A percentile compares a stretch with the other conserved stretches of the same genome.
phyloP scores from a whole-genome alignment of 1,139 yeast species.

The Taiozyma onychis region DNA sequence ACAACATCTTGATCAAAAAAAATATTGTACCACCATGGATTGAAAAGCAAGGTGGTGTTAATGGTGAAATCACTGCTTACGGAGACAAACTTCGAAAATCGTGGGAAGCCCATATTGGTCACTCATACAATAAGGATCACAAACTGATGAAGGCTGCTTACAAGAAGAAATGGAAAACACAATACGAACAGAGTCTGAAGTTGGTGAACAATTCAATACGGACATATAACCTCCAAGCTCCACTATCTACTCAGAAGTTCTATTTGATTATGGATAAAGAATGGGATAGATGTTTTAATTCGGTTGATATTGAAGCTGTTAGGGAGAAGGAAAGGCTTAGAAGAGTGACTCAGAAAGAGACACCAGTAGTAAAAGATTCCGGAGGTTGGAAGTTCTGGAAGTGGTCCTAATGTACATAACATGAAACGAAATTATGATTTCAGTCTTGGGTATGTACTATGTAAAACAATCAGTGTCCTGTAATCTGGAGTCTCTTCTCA shows the following conservation, averaged over 20 bases:
- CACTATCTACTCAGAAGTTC: constrained; percentile 65
- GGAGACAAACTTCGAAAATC: constrained; percentile 37
- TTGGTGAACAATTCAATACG: constrained; percentile 56
- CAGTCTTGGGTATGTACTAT: too few species aligned
- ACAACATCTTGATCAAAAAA: constrained; percentile 67
- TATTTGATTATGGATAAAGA: constrained; percentile 54
- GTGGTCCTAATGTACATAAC: constrained; percentile 2
- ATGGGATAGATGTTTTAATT: constrained; percentile 32
- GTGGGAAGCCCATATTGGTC: constrained; percentile 30
- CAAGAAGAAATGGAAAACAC: constrained; percentile 6
- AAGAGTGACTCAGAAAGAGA: constrained; percentile 3
- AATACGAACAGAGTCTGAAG: constrained; percentile 31
- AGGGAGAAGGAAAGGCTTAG: background rate
- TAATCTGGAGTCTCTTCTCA: too few species aligned
- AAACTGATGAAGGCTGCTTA: constrained; percentile 15
- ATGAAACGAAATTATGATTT: too few species aligned
- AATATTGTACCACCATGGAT: constrained; percentile 88
- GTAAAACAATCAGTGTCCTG: too few species aligned
- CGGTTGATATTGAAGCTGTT: constrained; percentile 23
- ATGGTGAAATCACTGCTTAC: constrained; percentile 39
- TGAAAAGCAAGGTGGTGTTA: constrained; percentile 64
- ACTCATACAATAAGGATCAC: constrained; percentile 16
- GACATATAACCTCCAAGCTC: constrained; percentile 77
- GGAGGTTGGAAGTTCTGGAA: constrained; percentile 7
- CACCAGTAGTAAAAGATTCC: background rate